phyloP scores from a whole-genome alignment of 2,329 filamentous ascomycete genomes.

The Plectosphaerella sp. region DNA sequence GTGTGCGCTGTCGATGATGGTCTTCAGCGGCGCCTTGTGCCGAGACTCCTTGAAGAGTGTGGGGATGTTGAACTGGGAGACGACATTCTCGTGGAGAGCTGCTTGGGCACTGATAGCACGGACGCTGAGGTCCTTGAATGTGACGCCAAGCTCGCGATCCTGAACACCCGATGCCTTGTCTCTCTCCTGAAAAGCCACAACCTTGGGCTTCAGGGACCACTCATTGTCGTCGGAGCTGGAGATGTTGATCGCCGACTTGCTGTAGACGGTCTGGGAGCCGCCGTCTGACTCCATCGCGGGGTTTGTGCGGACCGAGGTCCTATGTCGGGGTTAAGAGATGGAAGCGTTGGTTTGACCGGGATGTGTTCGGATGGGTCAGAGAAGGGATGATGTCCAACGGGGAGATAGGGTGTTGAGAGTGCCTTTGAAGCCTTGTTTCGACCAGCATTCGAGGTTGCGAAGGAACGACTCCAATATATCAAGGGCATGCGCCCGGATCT shows the following conservation, averaged over 20 bases:
- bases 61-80: conserved; percentile 54
- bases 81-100: conserved; percentile 60
- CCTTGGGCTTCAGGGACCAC: conserved; percentile 44
- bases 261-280: background rate
- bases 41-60: conserved; percentile 47
- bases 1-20: conserved; percentile 60
- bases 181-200: conserved; percentile 36
- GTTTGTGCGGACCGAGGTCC: no score
- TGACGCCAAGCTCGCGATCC: conserved; percentile 52
- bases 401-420: no score
- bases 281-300: background rate
- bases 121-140: conserved; percentile 62
- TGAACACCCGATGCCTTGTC: conserved; percentile 41
- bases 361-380: no score
- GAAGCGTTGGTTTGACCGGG: no score
- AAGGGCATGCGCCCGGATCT: no score
- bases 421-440: no score
- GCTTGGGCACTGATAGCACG: conserved; percentile 57
- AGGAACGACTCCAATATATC: no score
- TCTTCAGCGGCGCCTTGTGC: conserved; percentile 54
- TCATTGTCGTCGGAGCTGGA: background rate
- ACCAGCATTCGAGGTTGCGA: no score
- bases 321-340: no score
- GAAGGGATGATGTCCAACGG: no score
- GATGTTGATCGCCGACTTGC: background rate